A percentile compares a stretch with the other conserved stretches of the same genome.
phyloP scores from a whole-genome alignment of 2,329 filamentous ascomycete species.

The Aspergillus chevalieri region DNA sequence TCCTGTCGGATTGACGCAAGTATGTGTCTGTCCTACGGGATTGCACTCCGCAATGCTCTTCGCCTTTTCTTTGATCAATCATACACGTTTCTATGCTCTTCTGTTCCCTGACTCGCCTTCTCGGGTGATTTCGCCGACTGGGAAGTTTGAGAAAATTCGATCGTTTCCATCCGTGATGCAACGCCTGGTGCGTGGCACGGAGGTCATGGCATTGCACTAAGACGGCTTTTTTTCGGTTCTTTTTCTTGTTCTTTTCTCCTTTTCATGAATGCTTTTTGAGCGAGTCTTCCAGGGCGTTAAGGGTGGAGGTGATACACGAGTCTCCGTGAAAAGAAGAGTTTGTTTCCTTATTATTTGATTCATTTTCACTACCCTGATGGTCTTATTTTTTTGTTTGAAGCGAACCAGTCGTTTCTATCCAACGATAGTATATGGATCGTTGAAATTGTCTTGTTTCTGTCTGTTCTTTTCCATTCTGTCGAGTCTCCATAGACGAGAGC shows the following conservation, averaged over 20 bases:
- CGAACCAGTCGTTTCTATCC: not conserved
- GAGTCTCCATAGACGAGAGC: not conserved
- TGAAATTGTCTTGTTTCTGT: not conserved
- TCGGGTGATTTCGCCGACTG: too few species aligned
- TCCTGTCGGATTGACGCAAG: not conserved
- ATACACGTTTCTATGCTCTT: too few species aligned
- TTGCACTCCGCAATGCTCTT: constrained; percentile 1
- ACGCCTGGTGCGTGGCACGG: constrained; percentile 17
- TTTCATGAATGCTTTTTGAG: constrained; percentile 2
- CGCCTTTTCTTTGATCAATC: constrained; percentile 11
- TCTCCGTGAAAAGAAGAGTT: constrained; percentile 32
- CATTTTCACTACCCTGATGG: constrained; percentile 5
- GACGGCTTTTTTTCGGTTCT: constrained; percentile 3
- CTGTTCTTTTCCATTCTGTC: not conserved
- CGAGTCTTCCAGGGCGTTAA: constrained; percentile 25
- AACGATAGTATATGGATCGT: not conserved
- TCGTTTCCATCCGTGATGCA: constrained; percentile 5
- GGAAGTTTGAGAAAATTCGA: not conserved
- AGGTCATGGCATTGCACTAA: not conserved
- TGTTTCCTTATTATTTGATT: constrained; percentile 9
- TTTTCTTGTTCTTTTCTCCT: constrained; percentile 2
- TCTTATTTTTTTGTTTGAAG: not conserved
- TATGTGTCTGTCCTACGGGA: not conserved
- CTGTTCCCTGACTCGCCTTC: too few species aligned
- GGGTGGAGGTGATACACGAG: constrained; percentile 37